Evolutionary conservation across 441 rosid genomes (phyloP).

Genomic region (Erysimum cheiri): DNA sequence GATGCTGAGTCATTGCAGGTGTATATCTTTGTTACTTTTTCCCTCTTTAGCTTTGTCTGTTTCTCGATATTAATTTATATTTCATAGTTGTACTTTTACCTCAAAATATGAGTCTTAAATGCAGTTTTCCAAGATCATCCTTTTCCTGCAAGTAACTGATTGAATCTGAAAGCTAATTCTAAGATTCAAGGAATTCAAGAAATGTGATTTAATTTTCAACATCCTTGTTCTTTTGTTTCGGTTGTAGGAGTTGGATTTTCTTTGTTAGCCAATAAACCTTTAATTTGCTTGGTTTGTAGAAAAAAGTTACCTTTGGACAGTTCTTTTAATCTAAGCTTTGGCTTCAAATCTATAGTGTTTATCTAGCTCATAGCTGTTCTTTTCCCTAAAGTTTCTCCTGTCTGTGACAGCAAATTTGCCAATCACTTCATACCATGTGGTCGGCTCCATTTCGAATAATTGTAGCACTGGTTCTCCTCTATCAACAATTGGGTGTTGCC

Average conservation of each 20-base stretch:
- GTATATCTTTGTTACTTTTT: constrained; percentile 41
- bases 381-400: constrained; percentile 18
- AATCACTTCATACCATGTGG: constrained; percentile 97
- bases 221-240: background rate
- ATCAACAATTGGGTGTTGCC: constrained; percentile 56
- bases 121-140: constrained; percentile 21
- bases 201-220: constrained; percentile 8
- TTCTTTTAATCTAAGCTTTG: constrained; percentile 7
- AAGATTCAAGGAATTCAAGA: constrained; percentile 16
- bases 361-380: constrained; percentile 25
- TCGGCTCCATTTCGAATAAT: constrained; percentile 97
- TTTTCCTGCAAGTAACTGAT: constrained; percentile 1
- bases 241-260: constrained; percentile 22
- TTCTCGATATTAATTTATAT: background rate
- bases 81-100: constrained; percentile 5
- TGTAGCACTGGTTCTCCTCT: constrained; percentile 84
- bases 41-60: constrained; percentile 4
- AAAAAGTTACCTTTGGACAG: background rate
- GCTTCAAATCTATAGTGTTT: constrained; percentile 6
- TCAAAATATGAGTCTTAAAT: constrained; percentile 12
- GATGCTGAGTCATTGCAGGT: constrained; percentile 99
- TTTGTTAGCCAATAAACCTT: constrained; percentile 26
- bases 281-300: background rate
- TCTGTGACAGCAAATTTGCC: constrained; percentile 50
- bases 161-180: constrained; percentile 22